Conservation (phyloP, 1,139 yeast genomes). For the Geotrichum fermentans region DNA sequence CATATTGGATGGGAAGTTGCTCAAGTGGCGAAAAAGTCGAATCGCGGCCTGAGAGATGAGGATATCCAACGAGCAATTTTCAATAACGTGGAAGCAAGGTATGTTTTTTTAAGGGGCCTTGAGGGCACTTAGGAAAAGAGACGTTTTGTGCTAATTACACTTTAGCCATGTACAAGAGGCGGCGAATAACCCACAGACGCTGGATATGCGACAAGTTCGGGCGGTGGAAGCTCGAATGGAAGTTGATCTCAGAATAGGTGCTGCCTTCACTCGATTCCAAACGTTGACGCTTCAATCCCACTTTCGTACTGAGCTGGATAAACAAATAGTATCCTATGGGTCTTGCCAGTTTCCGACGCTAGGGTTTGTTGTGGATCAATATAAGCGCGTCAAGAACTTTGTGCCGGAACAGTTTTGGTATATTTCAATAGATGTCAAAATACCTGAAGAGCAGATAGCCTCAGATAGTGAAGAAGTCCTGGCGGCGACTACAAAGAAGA, state of each 20-base stretch:
- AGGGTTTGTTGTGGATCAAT: conserved; percentile 95
- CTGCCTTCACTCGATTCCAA: conserved; percentile 76
- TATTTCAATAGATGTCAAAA: conserved; percentile 50
- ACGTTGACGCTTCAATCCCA: conserved; percentile 46
- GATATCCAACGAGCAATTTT: conserved; percentile 70
- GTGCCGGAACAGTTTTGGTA: conserved; percentile 78
- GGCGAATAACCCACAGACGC: conserved; percentile 57
- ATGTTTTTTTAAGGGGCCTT: neutral
- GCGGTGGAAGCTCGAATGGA: conserved; percentile 88
- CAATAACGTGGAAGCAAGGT: conserved; percentile 69
- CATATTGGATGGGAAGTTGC: conserved; percentile 85
- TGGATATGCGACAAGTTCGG: conserved; percentile 66
- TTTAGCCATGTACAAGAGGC: conserved; percentile 63
- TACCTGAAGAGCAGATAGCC: conserved; percentile 28
- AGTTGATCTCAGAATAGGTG: conserved; percentile 83
- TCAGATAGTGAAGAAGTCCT: conserved; percentile 27
- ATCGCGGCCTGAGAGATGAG: conserved; percentile 44
- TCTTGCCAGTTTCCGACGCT: conserved; percentile 96
- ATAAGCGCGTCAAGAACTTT: conserved; percentile 66
- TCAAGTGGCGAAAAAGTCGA: conserved; percentile 58
- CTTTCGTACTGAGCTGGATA: conserved; percentile 29
- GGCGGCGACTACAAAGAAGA: conserved; percentile 6
- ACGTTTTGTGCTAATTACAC: neutral
- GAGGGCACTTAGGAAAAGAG: too few relatives aligned
- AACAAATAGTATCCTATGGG: conserved; percentile 64